Conservation (phyloP, 371 early-diverging fungal species). For the Apophysomyces ossiformis region DNA sequence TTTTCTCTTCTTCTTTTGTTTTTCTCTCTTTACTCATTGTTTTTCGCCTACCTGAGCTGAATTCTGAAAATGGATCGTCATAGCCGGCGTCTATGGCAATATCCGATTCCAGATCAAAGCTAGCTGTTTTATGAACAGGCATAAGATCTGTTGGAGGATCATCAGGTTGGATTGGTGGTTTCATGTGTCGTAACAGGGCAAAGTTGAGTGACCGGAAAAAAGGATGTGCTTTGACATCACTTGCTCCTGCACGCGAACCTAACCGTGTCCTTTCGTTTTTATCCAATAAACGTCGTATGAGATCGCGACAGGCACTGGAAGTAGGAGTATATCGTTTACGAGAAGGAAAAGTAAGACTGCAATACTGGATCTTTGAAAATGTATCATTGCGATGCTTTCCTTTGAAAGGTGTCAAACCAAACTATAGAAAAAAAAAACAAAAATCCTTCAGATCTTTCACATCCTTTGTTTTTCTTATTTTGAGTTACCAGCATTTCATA, state of each 20-base stretch:
- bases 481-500: conserved; percentile 91
- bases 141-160: conserved; percentile 40
- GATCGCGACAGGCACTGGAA: conserved; percentile 64
- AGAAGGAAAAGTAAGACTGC: not conserved
- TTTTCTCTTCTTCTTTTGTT: conserved; percentile 12
- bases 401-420: conserved; percentile 94
- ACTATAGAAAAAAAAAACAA: conserved; percentile 29
- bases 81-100: conserved; percentile 40
- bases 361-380: conserved; percentile 78
- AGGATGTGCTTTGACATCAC: conserved; percentile 93
- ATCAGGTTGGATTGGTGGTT: conserved; percentile 90
- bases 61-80: conserved; percentile 64
- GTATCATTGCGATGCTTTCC: conserved; percentile 85
- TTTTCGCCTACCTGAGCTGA: conserved; percentile 57
- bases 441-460: not conserved
- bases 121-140: conserved; percentile 64
- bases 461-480: conserved; percentile 21
- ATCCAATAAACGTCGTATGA: conserved; percentile 79
- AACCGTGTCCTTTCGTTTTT: conserved; percentile 87
- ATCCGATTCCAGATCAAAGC: conserved; percentile 63
- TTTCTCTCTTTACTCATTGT: too few relatives aligned
- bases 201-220: conserved; percentile 94
- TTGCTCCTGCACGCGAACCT: conserved; percentile 91
- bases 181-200: conserved; percentile 85
- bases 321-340: conserved; percentile 20